Evolutionary conservation across 139 green algal genomes (phyloP).

Genomic region (Chlamydomonas incerta): DNA sequence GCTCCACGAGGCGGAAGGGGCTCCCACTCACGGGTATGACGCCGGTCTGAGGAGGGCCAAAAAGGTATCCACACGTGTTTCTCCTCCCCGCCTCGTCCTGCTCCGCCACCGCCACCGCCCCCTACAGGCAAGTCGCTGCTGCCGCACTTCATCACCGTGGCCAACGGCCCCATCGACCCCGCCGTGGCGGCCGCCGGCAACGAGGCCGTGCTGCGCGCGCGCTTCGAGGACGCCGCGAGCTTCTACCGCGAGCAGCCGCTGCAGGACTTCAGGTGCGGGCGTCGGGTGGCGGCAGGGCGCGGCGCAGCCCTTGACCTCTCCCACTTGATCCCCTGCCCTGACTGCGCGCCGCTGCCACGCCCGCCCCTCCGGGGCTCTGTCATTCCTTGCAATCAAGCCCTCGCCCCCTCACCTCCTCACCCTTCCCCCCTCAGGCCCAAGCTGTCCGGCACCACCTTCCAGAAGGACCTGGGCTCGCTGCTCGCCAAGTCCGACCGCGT

Average conservation of each 20-base stretch:
- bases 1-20: no score
- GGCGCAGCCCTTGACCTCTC: no score
- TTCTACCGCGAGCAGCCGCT: conserved; percentile 92
- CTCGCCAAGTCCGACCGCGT: conserved; percentile 91
- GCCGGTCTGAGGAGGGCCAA: no score
- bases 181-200: conserved; percentile 86
- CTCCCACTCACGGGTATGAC: no score
- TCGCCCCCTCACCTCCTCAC: neutral
- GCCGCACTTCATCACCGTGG: conserved; percentile 94
- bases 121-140: conserved; percentile 71
- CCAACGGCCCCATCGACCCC: conserved; percentile 91
- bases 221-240: conserved; percentile 98
- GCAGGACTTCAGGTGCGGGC: conserved; percentile 76
- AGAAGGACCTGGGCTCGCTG: conserved; percentile 94
- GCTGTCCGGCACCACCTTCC: conserved; percentile 87
- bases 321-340: no score
- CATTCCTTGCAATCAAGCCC: no score
- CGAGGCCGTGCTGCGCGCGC: conserved; percentile 93
- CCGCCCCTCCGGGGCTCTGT: no score
- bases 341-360: no score
- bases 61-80: no score
- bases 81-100: no score
- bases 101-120: no score
- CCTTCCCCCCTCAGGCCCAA: conserved; percentile 57
- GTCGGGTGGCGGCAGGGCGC: no score